Evolutionary conservation across 306 rosid species (phyloP), one percentile per base, ranked within the genome.

Genomic region (Chamaecrista fasciculata): DNA sequence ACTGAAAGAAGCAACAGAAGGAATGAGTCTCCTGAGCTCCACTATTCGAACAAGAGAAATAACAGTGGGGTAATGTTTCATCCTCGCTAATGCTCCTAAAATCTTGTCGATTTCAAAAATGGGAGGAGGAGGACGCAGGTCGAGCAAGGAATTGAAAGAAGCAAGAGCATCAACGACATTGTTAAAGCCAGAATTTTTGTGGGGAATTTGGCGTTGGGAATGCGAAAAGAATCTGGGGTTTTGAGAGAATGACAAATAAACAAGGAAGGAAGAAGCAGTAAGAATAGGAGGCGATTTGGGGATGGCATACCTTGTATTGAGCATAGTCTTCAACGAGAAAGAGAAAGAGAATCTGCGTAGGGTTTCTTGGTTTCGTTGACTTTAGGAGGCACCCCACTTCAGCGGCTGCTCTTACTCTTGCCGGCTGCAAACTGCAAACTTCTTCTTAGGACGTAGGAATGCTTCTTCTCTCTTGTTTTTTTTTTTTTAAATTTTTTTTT

Each of bases 11-110:
- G 71, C 76, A 24, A 80, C 28, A 12, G 75, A 75, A 10, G 81
- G 84, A 4, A 56, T 49, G 43, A 80, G 0, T 39, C 67, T 52
- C 23, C 34, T 66, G 0, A 52, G 12, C 34, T 61, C 75, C 8
- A 80, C 53, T 21, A 60, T 67, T 2, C 31, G 18, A 46, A 70
- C 62, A 46, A 76, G 80, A 4, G 84, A 80, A 43, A 76, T 75
- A 0, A 58, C 78, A 34, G 74, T 58, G 51, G 67, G 71, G 46
- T 70, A 80, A 21, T 71, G 77, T 0, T 72, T 67, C 80, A 80
- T 75, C 18, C 73, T 65, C 0, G 66, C 78, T 42, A 80, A 31
- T 3, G 71, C 67, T 3, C 78, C 78, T 5, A 80, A 66, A 57
- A 75, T 26, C 62, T 59, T 75, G 26, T 80, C 76, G 21, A 70